Conservation (phyloP, 805 yeast species). For the Maudiozyma serrabonitensis region DNA sequence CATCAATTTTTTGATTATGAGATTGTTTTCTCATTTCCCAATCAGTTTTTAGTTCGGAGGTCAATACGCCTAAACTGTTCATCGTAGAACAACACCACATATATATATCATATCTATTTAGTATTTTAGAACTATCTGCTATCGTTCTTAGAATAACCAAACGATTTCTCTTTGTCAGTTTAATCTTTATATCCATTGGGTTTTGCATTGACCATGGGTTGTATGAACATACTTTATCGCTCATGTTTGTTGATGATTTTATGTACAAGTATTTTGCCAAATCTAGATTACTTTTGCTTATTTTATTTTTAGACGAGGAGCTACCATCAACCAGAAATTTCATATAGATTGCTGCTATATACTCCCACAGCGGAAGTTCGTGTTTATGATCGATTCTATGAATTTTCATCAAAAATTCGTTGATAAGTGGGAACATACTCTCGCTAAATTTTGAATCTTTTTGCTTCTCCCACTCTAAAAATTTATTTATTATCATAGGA, state of each 20-base stretch:
- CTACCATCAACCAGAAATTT: conserved; percentile 11
- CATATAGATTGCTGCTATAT: conserved; percentile 18
- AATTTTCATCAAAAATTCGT: conserved; percentile 15
- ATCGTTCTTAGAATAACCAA: conserved; percentile 19
- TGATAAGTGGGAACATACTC: conserved; percentile 8
- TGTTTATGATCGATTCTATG: conserved; percentile 17
- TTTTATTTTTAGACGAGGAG: not conserved
- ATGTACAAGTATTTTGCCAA: conserved; percentile 16
- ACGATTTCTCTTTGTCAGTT: conserved; percentile 14
- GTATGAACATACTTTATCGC: not conserved
- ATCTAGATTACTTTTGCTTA: conserved; percentile 7
- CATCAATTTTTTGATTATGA: not conserved
- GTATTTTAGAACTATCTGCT: conserved; percentile 13
- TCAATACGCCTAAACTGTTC: conserved; percentile 14
- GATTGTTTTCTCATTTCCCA: conserved; percentile 15
- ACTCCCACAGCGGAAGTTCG: conserved; percentile 16
- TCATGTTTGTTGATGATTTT: conserved; percentile 3
- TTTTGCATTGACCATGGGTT: conserved; percentile 18
- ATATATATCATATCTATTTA: conserved; percentile 14
- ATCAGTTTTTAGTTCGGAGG: conserved; percentile 16
- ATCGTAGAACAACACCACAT: conserved; percentile 22
- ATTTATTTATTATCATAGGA: conserved; percentile 12
- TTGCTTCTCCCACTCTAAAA: conserved; percentile 13
- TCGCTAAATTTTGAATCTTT: conserved; percentile 4
- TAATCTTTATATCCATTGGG: conserved; percentile 13